Evolutionary conservation across 495 filamentous ascomycete species (phyloP).

Genomic region (Trichoderma asperelloides): DNA sequence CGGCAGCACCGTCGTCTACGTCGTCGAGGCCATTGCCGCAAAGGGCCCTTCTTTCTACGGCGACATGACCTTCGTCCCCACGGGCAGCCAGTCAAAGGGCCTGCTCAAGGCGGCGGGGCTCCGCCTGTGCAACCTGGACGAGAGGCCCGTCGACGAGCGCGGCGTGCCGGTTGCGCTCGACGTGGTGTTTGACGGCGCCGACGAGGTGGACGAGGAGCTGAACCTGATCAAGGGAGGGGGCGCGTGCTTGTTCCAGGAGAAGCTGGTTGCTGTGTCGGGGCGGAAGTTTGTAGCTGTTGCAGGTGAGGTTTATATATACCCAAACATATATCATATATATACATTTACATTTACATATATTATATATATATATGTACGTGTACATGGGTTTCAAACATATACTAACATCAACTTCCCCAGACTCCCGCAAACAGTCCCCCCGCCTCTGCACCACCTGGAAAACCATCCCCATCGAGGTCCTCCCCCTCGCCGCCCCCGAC

Average conservation of each 20-base stretch:
- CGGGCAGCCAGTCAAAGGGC: constrained; percentile 80
- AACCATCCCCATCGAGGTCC: constrained; percentile 85
- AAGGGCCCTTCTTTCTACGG: constrained; percentile 49
- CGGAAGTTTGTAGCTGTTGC: constrained; percentile 91
- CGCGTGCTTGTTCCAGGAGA: constrained; percentile 96
- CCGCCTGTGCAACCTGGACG: constrained; percentile 65
- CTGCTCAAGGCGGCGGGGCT: constrained; percentile 72
- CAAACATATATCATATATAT: neutral
- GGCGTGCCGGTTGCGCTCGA: constrained; percentile 39
- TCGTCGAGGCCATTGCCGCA: constrained; percentile 85
- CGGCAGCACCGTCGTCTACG: constrained; percentile 88
- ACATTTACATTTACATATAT: neutral
- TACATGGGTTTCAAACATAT: no score
- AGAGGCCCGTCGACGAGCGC: constrained; percentile 45
- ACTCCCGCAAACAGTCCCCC: constrained; percentile 76
- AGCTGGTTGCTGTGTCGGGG: constrained; percentile 78
- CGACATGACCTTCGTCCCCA: constrained; percentile 77
- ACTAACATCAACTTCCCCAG: constrained; percentile 29
- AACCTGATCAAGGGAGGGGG: constrained; percentile 98
- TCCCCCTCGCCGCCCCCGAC: constrained; percentile 64
- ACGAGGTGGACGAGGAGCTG: constrained; percentile 90
- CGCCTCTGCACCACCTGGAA: constrained; percentile 70
- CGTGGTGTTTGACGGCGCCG: constrained; percentile 88
- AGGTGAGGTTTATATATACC: constrained; percentile 39
- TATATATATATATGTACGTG: neutral